These are phyloP conservation scores for Blastobotrys persicus DNA, from an alignment of 1,139 yeast species.

Conservation along the genomic window DNA sequence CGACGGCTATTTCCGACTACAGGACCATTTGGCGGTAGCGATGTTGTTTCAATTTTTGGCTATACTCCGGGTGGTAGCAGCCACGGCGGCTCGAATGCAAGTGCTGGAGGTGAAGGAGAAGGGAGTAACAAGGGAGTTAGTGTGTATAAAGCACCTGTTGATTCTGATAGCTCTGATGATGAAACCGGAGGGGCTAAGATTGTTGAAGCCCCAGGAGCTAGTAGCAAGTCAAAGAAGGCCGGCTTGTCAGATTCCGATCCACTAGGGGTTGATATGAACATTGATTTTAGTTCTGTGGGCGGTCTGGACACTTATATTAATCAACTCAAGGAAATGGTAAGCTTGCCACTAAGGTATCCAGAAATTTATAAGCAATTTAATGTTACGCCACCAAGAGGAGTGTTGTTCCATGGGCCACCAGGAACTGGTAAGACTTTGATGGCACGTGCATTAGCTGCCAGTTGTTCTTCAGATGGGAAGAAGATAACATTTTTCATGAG, in stretches of 20 bases:
- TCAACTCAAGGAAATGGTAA: slow-evolving; percentile 96
- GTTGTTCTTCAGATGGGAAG: slow-evolving; percentile 71
- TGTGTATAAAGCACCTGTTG: slow-evolving; percentile 23
- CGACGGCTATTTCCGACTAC: slow-evolving; percentile 33
- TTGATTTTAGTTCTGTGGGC: slow-evolving; percentile 87
- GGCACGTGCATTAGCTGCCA: slow-evolving; percentile 97
- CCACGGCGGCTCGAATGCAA: slow-evolving; percentile 32
- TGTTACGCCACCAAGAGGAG: slow-evolving; percentile 97
- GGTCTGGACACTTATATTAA: slow-evolving; percentile 88
- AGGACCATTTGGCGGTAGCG: slow-evolving; percentile 45
- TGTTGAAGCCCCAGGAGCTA: slow-evolving; percentile 44
- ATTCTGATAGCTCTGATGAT: slow-evolving; percentile 72
- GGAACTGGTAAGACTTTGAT: slow-evolving; percentile 98
- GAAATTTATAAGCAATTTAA: slow-evolving; percentile 87
- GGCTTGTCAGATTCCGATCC: slow-evolving; percentile 92
- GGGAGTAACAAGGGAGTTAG: slow-evolving; percentile 28
- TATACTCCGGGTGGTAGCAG: slow-evolving; percentile 32
- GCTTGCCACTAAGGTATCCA: slow-evolving; percentile 87
- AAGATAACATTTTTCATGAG: slow-evolving; percentile 97
- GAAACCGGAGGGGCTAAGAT: slow-evolving; percentile 27
- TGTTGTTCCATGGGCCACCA: slow-evolving; percentile 97
- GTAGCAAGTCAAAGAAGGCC: slow-evolving; percentile 51
- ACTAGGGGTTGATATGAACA: slow-evolving; percentile 87
- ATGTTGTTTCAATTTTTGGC: slow-evolving; percentile 98
- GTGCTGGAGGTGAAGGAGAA: too few species aligned